Evolutionary conservation across 768 basidiomycete genomes (phyloP).

Genomic region (Serendipita sp.): DNA sequence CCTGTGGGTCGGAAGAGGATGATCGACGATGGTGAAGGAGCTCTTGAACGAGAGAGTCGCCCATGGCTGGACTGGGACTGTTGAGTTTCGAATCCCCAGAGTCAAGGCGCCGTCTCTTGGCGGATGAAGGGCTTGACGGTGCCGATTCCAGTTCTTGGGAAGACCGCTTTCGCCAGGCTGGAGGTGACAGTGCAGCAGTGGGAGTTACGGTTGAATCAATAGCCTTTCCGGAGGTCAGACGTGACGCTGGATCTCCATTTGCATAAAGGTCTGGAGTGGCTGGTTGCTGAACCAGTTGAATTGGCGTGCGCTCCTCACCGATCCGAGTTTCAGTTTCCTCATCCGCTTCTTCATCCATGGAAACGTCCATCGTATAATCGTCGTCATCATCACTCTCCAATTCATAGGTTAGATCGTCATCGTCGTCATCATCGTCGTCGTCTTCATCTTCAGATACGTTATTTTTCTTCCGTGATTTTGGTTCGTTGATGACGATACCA

Average conservation of each 20-base stretch:
- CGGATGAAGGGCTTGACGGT: neutral
- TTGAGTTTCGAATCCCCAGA: neutral
- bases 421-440: neutral
- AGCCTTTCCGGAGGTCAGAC: neutral
- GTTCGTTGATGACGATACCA: constrained; percentile 3
- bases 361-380: neutral
- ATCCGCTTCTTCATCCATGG: neutral
- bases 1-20: no score
- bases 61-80: neutral
- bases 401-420: neutral
- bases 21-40: neutral
- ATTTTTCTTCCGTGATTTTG: neutral
- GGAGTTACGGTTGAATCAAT: neutral
- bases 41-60: neutral
- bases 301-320: neutral
- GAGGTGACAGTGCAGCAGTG: neutral
- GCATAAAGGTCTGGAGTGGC: neutral
- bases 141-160: neutral
- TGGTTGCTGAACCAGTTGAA: constrained; percentile 1
- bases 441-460: neutral
- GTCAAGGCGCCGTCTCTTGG: neutral
- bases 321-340: neutral
- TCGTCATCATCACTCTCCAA: neutral
- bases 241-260: neutral
- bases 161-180: neutral